These are phyloP conservation scores for Aquanectria penicillioides DNA, from an alignment of 2,329 filamentous ascomycete species.

Conservation along the genomic window DNA sequence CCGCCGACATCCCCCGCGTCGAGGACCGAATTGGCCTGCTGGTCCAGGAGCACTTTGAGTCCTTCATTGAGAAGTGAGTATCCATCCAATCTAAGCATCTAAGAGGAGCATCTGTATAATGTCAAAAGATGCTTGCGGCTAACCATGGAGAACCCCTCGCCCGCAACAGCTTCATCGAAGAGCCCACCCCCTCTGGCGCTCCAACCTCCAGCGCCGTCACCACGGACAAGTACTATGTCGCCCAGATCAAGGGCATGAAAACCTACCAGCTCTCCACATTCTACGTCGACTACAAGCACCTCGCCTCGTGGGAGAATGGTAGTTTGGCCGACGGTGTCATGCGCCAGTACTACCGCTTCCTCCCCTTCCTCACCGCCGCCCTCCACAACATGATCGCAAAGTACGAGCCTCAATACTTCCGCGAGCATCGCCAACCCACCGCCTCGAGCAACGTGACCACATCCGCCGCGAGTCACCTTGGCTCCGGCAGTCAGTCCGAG, in stretches of 20 bases:
- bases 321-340: slow-evolving; percentile 87
- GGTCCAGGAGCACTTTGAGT: slow-evolving; percentile 80
- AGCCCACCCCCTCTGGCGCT: slow-evolving; percentile 69
- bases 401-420: slow-evolving; percentile 93
- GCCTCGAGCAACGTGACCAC: slow-evolving; percentile 77
- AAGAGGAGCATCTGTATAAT: too few relatives aligned
- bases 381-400: slow-evolving; percentile 94
- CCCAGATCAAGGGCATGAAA: slow-evolving; percentile 82
- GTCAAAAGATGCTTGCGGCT: too few relatives aligned
- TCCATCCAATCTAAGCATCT: too few relatives aligned
- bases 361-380: slow-evolving; percentile 88
- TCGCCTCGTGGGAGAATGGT: slow-evolving; percentile 80
- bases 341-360: slow-evolving; percentile 92
- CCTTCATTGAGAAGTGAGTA: slow-evolving; percentile 79
- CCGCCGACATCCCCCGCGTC: slow-evolving; percentile 71
- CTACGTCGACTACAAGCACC: slow-evolving; percentile 88
- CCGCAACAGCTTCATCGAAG: slow-evolving; percentile 70
- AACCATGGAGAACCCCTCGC: too few relatives aligned
- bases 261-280: slow-evolving; percentile 82
- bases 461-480: slow-evolving; percentile 71
- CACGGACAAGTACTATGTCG: slow-evolving; percentile 85
- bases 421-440: slow-evolving; percentile 87
- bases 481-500: slow-evolving; percentile 71
- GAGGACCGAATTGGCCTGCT: slow-evolving; percentile 80
- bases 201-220: slow-evolving; percentile 76